Conservation (phyloP, 2,329 filamentous ascomycete genomes). For the Microascus cirrosus region DNA sequence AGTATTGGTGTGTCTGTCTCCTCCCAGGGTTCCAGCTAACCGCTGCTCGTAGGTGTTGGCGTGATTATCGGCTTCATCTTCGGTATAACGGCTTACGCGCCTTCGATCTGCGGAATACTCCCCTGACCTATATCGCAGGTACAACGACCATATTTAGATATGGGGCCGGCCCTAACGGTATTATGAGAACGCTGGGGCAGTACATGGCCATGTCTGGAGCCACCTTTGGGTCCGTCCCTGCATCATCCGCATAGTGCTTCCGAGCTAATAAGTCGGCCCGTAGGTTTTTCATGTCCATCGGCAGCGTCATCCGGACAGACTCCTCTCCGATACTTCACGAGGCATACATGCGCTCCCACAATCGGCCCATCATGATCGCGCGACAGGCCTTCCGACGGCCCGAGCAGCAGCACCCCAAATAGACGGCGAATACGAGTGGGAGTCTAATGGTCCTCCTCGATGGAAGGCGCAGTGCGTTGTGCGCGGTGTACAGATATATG, state of each 20-base stretch:
- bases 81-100: conserved; percentile 43
- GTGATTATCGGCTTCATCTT: conserved; percentile 97
- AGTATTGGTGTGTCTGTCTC: conserved; percentile 23
- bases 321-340: conserved; percentile 65
- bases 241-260: not conserved
- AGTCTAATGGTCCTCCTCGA: not conserved
- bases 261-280: not conserved
- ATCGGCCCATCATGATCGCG: conserved; percentile 58
- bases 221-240: conserved; percentile 68
- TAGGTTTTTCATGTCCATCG: conserved; percentile 97
- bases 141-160: conserved; percentile 92
- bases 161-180: conserved; percentile 83
- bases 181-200: conserved; percentile 88
- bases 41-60: conserved; percentile 60
- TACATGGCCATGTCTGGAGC: conserved; percentile 94
- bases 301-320: conserved; percentile 90
- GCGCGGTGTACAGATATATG: not conserved
- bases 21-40: not conserved
- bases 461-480: not conserved
- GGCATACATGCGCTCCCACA: conserved; percentile 63
- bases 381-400: conserved; percentile 21
- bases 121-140: conserved; percentile 35
- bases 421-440: not conserved
- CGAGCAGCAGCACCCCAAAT: not conserved
- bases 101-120: not conserved